phyloP scores from a whole-genome alignment of 176 grass and related monocot species.

The Oryza rufipogon region DNA sequence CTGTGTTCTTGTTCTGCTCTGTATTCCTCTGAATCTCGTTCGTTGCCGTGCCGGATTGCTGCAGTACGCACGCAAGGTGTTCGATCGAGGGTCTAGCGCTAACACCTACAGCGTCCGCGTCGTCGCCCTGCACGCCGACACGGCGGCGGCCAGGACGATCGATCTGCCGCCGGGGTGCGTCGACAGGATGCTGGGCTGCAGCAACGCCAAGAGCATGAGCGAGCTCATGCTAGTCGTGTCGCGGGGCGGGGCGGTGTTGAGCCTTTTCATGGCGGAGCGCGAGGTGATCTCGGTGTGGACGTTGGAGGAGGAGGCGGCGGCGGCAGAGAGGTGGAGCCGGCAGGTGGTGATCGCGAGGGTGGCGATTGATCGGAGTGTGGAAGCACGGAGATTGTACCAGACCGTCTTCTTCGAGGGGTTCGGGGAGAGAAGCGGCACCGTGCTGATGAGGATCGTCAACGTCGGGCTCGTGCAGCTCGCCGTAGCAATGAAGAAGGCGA shows the following conservation, averaged over 20 bases:
- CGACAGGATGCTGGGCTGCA: not conserved
- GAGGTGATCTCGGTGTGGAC: slow-evolving; percentile 23
- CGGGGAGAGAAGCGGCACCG: slow-evolving; percentile 15
- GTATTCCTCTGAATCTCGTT: no score
- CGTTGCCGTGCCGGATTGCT: no score
- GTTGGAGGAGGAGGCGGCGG: no score
- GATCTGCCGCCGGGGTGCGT: not conserved
- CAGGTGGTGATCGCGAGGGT: not conserved
- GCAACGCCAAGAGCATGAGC: not conserved
- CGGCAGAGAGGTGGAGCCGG: not conserved
- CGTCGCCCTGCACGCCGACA: not conserved
- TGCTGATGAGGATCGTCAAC: not conserved
- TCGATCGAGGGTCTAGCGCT: no score
- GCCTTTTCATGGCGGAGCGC: not conserved
- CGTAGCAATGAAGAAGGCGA: not conserved
- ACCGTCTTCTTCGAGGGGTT: not conserved
- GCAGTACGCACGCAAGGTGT: no score
- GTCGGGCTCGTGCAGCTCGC: slow-evolving; percentile 12
- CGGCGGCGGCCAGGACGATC: not conserved
- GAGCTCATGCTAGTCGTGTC: not conserved
- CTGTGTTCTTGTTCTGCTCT: no score
- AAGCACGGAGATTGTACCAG: not conserved
- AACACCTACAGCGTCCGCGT: not conserved
- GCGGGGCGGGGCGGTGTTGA: not conserved
- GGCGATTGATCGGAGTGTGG: not conserved